Evolutionary conservation across 176 grass and related monocot genomes (phyloP).

Genomic region (Oryza glaberrima): DNA sequence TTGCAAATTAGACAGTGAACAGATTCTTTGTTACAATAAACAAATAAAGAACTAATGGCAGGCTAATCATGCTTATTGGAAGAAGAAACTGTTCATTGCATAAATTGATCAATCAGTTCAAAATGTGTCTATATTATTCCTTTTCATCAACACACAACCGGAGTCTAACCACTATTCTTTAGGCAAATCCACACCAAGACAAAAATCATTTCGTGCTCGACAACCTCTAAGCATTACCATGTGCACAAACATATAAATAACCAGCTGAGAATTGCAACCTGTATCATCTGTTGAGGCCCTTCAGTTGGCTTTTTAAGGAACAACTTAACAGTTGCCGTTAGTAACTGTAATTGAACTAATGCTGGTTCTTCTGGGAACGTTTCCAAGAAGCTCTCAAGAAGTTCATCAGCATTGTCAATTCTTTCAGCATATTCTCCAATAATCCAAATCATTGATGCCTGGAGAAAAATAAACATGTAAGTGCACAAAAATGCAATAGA

Average conservation of each 20-base stretch:
- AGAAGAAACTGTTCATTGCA: conserved; percentile 1
- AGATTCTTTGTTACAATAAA: background rate
- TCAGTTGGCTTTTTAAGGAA: conserved; percentile 99
- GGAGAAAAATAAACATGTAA: conserved; percentile 31
- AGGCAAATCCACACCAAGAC: conserved; percentile 1
- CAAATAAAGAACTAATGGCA: conserved; percentile 15
- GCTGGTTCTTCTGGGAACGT: conserved; percentile 91
- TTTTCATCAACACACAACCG: background rate
- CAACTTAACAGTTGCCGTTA: conserved; percentile 88
- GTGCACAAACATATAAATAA: background rate
- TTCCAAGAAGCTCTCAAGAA: conserved; percentile 97
- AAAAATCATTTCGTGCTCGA: background rate
- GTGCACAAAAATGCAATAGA: conserved; percentile 29
- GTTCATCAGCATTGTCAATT: conserved; percentile 99
- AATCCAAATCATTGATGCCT: conserved; percentile 99
- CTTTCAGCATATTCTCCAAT: conserved; percentile 99
- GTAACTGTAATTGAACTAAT: conserved; percentile 85
- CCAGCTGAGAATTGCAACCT: conserved; percentile 61
- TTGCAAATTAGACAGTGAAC: conserved; percentile 30
- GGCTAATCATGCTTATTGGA: background rate
- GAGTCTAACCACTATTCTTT: conserved; percentile 5
- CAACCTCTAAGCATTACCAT: conserved; percentile 14
- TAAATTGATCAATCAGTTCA: background rate
- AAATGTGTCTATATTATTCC: background rate
- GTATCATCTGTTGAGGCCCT: conserved; percentile 98